A percentile compares a stretch with the other conserved stretches of the same genome.
Conservation (phyloP, 2,329 filamentous ascomycete genomes). For the Aureobasidium sp. region DNA sequence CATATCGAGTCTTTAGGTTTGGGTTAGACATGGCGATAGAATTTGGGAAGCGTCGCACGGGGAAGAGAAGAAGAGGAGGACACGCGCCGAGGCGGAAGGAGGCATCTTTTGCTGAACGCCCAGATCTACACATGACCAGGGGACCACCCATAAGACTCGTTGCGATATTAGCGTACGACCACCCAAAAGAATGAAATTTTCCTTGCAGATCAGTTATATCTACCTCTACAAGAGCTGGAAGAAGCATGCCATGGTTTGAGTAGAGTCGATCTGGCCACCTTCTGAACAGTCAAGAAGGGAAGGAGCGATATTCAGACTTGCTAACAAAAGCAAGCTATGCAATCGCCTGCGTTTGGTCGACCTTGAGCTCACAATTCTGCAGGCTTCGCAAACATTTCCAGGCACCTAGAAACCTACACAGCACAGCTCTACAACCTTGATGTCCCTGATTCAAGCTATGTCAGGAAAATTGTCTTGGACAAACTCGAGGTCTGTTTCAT, state of each 20-base stretch:
- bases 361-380: no score
- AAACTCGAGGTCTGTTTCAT: not conserved
- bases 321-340: not conserved
- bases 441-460: not conserved
- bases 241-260: not conserved
- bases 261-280: not conserved
- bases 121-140: constrained; percentile 13
- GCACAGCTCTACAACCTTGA: no score
- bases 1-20: constrained; percentile 12
- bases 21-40: constrained; percentile 14
- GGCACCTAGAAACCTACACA: no score
- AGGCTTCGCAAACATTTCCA: no score
- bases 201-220: not conserved
- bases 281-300: not conserved
- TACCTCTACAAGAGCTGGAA: not conserved
- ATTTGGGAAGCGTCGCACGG: not conserved
- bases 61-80: constrained; percentile 11
- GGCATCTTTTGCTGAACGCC: constrained; percentile 17
- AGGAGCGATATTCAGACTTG: not conserved
- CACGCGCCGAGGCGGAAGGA: constrained; percentile 12
- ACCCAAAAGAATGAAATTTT: constrained; percentile 21
- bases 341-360: not conserved
- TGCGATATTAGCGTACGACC: constrained; percentile 19
- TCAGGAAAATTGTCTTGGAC: not conserved
- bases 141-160: constrained; percentile 9